These are phyloP conservation scores for Trichoderma harzianum DNA, from an alignment of 2,329 filamentous ascomycete genomes.

Conservation along the genomic window DNA sequence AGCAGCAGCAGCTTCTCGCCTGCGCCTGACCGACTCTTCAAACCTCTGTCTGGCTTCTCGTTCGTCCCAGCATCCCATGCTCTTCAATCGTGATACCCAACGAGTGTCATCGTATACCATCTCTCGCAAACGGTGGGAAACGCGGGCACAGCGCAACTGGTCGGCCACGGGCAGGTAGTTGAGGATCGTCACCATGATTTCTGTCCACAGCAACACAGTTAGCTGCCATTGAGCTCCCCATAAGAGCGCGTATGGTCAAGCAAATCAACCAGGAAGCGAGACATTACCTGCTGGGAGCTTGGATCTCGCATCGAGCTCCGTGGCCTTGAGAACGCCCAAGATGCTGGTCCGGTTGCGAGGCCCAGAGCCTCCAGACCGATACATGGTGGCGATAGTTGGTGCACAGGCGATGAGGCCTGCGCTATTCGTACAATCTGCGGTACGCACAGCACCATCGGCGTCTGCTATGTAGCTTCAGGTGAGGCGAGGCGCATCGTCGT, in stretches of 20 bases:
- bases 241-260: too few relatives aligned
- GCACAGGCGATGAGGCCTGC: conserved; percentile 14
- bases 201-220: conserved; percentile 39
- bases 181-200: conserved; percentile 83
- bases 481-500: conserved; percentile 13
- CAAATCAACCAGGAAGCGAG: not conserved
- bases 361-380: conserved; percentile 39
- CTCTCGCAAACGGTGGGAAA: conserved; percentile 83
- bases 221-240: conserved; percentile 2
- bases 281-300: conserved; percentile 72
- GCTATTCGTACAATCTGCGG: conserved; percentile 7
- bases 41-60: conserved; percentile 75
- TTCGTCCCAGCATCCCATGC: conserved; percentile 92
- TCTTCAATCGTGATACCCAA: conserved; percentile 83
- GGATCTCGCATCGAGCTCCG: conserved; percentile 72
- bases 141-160: conserved; percentile 78
- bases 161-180: conserved; percentile 85
- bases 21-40: conserved; percentile 64
- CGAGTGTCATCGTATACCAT: conserved; percentile 98
- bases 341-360: conserved; percentile 49
- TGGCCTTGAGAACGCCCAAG: conserved; percentile 73
- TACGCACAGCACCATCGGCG: conserved; percentile 10
- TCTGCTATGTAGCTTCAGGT: not conserved
- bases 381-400: conserved; percentile 33
- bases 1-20: conserved; percentile 51